Base-by-base conservation (phyloP, 129 eudicot genomes). In the Deinandra increscens region DNA sequence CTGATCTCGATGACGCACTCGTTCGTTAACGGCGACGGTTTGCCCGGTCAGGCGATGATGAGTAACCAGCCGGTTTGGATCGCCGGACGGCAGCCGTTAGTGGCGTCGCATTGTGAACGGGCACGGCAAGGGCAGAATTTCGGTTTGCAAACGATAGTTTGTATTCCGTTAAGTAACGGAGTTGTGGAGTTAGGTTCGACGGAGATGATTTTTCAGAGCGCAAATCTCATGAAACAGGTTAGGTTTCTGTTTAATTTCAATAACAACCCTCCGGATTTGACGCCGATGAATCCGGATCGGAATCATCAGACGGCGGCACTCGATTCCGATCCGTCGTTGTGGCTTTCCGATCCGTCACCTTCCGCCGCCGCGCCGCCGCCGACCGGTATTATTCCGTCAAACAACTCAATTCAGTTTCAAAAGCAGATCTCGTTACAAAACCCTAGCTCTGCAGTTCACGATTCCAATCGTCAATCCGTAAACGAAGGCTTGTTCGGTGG, bases 121-220 rank as follows among this genome's bases (percentile, higher is more conserved):
- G 95, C 89, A 19, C 79, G 78, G 3, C 95, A 88, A 74, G 98
- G 83, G 0, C 79, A 69, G 39, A 75, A 71, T 4, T 84, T 78
- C 43, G 98, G 98, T 44, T 75, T 91, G 26, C 91, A 81, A 41
- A 91, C 98, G 29, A 66, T 91, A 13, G 96, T 88, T 2, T 84
- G 90, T 75, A 67, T 91, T 31, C 98, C 96, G 4, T 71, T 75
- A 1, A 15, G 68, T 2, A 86, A 78, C 68, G 98, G 98, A 9
- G 97, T 91, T 37, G 84, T 91, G 2, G 98, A 91, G 66, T 74
- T 91, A 56, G 98, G 98, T 5, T 88, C 96, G 14, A 84, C 96
- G 0, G 91, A 86, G 23, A 15, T 79, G 50, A 82, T 91, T 12
- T 79, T 63, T 48, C 87, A 81, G 72, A 84, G 81, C 42, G 44